A percentile compares a stretch with the other conserved stretches of the same genome.
Evolutionary conservation across 306 rosid species (phyloP).

Genomic region (Alnus rubra): DNA sequence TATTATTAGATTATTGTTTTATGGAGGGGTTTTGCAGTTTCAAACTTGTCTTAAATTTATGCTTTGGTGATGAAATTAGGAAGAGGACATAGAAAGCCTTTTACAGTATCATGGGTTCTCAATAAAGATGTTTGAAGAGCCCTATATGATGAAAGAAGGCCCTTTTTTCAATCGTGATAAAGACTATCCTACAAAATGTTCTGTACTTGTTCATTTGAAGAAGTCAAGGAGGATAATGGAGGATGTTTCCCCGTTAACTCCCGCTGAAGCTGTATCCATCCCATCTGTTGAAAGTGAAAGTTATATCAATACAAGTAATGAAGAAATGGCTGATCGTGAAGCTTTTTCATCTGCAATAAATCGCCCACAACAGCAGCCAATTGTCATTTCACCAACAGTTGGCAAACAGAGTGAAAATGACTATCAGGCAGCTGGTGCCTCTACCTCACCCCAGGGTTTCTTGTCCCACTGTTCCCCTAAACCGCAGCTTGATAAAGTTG

Average conservation of each 20-base stretch:
- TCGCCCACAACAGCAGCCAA: conserved; percentile 38
- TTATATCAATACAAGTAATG: conserved; percentile 46
- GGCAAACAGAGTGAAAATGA: conserved; percentile 39
- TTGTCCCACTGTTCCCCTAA: conserved; percentile 35
- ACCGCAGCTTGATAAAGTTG: conserved; percentile 43
- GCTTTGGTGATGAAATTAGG: conserved; percentile 55
- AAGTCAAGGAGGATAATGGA: conserved; percentile 58
- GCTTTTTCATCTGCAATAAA: conserved; percentile 45
- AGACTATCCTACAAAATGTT: conserved; percentile 84
- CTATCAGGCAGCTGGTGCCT: conserved; percentile 26
- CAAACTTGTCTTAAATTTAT: conserved; percentile 27
- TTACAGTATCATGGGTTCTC: conserved; percentile 78
- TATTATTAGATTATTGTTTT: neutral
- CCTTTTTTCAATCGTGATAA: conserved; percentile 67
- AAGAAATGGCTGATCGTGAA: conserved; percentile 50
- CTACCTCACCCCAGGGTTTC: conserved; percentile 36
- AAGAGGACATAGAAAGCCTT: conserved; percentile 73
- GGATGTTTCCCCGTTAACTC: conserved; percentile 54
- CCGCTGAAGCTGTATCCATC: conserved; percentile 35
- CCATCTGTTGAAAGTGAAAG: conserved; percentile 39
- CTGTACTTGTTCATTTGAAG: conserved; percentile 75
- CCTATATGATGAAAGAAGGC: conserved; percentile 88
- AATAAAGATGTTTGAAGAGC: conserved; percentile 69
- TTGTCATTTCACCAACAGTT: conserved; percentile 28
- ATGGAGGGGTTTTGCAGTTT: conserved; percentile 15